Evolutionary conservation across 257 asterid genomes (phyloP).

Genomic region (Fraxinus americana): DNA sequence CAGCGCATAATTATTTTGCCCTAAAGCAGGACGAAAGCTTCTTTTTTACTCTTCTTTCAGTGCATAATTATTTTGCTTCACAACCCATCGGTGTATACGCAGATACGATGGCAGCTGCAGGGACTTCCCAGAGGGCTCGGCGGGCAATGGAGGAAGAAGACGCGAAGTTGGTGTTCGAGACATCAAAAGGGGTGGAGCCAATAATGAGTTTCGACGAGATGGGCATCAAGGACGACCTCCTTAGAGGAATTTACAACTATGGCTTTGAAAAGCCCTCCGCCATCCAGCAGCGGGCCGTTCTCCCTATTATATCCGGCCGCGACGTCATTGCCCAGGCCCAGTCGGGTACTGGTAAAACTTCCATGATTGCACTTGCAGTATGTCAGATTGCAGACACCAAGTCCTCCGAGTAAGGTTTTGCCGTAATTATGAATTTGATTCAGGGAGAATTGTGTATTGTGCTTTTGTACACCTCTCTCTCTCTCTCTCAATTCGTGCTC

Average conservation of each 20-base stretch:
- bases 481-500: neutral
- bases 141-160: conserved; percentile 54
- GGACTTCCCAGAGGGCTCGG: conserved; percentile 45
- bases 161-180: conserved; percentile 71
- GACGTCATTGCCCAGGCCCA: conserved; percentile 96
- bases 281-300: conserved; percentile 84
- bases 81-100: too few relatives aligned
- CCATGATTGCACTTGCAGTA: conserved; percentile 94
- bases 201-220: conserved; percentile 79
- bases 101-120: conserved; percentile 52
- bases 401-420: conserved; percentile 70
- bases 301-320: conserved; percentile 78
- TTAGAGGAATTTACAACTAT: conserved; percentile 76
- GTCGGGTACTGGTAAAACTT: conserved; percentile 88
- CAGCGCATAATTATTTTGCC: too few relatives aligned
- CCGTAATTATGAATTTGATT: neutral
- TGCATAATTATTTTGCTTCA: too few relatives aligned
- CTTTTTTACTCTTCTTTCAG: too few relatives aligned
- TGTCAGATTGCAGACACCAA: conserved; percentile 85
- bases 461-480: neutral
- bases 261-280: conserved; percentile 98
- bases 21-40: too few relatives aligned
- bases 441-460: neutral
- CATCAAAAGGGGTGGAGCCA: conserved; percentile 85
- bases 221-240: conserved; percentile 82